Conservation (phyloP, 139 green algal species). For the Chlamydomonas sphaeroides region DNA sequence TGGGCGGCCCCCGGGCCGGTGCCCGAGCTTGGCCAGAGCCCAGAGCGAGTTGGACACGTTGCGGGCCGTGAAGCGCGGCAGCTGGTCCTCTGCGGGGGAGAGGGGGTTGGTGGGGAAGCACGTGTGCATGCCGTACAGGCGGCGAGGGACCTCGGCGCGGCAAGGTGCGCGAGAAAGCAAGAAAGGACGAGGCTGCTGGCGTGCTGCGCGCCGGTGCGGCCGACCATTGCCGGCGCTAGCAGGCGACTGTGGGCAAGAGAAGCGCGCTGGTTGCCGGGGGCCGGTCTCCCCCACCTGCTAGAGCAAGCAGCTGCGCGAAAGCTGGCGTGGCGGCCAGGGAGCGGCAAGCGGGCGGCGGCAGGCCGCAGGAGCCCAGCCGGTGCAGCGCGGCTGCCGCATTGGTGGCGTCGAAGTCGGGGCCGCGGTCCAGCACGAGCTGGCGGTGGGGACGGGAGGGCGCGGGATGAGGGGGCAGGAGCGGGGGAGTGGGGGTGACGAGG, state of each 20-base stretch:
- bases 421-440: slow-evolving; percentile 23
- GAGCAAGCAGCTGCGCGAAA: background rate
- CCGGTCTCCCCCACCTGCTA: slow-evolving; percentile 25
- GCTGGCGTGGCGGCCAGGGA: background rate
- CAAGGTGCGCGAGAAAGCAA: background rate
- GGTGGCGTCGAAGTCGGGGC: slow-evolving; percentile 1
- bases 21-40: slow-evolving; percentile 63
- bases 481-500: background rate
- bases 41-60: slow-evolving; percentile 73
- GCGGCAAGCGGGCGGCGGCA: background rate
- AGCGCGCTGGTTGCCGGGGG: too few relatives aligned
- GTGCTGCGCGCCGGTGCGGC: too few relatives aligned
- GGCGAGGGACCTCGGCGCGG: background rate
- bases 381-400: slow-evolving; percentile 35
- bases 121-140: background rate
- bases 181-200: background rate
- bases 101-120: background rate
- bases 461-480: background rate
- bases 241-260: too few relatives aligned
- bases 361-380: slow-evolving; percentile 15
- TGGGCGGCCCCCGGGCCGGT: too few relatives aligned
- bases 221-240: background rate
- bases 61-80: slow-evolving; percentile 49
- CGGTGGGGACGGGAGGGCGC: too few relatives aligned
- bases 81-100: background rate